Evolutionary conservation across 2,329 filamentous ascomycete species (phyloP).

Genomic region (Orbilia ellipsospora): DNA sequence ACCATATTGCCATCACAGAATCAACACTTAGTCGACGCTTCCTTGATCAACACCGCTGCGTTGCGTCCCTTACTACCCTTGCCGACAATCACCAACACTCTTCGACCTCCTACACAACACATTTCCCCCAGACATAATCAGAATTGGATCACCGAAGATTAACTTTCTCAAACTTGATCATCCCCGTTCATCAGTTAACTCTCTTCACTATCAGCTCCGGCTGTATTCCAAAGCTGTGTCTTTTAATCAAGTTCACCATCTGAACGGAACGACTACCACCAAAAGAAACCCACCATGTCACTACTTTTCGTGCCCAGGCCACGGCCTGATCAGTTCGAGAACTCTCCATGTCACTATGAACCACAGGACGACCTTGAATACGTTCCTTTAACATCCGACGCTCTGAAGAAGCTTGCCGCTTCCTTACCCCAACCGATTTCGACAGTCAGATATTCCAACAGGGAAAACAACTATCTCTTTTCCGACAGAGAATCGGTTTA

Average conservation of each 20-base stretch:
- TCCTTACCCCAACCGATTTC: conserved; percentile 50
- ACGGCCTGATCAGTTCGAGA: conserved; percentile 54
- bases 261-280: not conserved
- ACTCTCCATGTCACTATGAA: conserved; percentile 51
- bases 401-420: conserved; percentile 42
- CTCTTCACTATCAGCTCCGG: not conserved
- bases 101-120: conserved; percentile 32
- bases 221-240: too few relatives aligned
- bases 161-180: conserved; percentile 52
- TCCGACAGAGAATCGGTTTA: conserved; percentile 54
- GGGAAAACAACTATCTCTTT: conserved; percentile 54
- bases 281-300: conserved; percentile 29
- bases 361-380: conserved; percentile 55
- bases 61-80: conserved; percentile 13
- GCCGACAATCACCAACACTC: not conserved
- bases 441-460: conserved; percentile 49
- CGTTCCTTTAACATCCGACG: conserved; percentile 45
- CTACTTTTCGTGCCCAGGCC: conserved; percentile 53
- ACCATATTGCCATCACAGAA: conserved; percentile 4
- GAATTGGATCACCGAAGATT: conserved; percentile 19
- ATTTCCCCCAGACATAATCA: conserved; percentile 4
- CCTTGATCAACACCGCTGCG: conserved; percentile 22
- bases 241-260: too few relatives aligned
- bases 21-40: too few relatives aligned
- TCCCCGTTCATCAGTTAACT: not conserved